These are phyloP conservation scores for Penicillium sp. DNA, from an alignment of 2,329 filamentous ascomycete genomes.

Conservation along the genomic window DNA sequence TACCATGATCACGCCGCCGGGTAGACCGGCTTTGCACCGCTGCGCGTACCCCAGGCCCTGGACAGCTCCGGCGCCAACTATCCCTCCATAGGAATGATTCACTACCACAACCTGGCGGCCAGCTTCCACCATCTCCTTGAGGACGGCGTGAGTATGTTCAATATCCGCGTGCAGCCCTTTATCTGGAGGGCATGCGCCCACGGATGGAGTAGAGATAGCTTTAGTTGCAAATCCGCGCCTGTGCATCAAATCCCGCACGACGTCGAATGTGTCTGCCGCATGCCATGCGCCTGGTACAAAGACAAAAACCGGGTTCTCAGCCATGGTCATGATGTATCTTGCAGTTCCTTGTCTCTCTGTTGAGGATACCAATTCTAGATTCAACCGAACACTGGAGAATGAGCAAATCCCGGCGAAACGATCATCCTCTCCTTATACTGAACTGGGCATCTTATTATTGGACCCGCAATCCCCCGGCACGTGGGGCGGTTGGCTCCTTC, in stretches of 20 bases:
- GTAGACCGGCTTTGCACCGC: constrained; percentile 18
- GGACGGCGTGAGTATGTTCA: constrained; percentile 23
- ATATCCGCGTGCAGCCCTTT: constrained; percentile 36
- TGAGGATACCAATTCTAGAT: background rate
- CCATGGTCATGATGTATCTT: background rate
- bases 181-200: constrained; percentile 23
- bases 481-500: background rate
- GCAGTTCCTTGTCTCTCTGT: background rate
- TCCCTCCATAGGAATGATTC: constrained; percentile 32
- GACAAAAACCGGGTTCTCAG: constrained; percentile 27
- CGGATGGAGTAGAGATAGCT: constrained; percentile 26
- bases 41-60: constrained; percentile 26
- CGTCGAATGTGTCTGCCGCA: constrained; percentile 31
- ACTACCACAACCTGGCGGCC: constrained; percentile 26
- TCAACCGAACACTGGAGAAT: background rate
- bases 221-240: constrained; percentile 30
- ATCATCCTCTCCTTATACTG: background rate
- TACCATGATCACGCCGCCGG: constrained; percentile 31
- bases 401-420: background rate
- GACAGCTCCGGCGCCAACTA: constrained; percentile 27
- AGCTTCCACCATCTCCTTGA: constrained; percentile 28
- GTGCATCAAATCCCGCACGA: constrained; percentile 28
- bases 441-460: background rate
- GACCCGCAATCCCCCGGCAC: background rate
- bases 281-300: constrained; percentile 46